Base-by-base conservation (phyloP, 306 rosid species). In the Mimosa pudica region DNA sequence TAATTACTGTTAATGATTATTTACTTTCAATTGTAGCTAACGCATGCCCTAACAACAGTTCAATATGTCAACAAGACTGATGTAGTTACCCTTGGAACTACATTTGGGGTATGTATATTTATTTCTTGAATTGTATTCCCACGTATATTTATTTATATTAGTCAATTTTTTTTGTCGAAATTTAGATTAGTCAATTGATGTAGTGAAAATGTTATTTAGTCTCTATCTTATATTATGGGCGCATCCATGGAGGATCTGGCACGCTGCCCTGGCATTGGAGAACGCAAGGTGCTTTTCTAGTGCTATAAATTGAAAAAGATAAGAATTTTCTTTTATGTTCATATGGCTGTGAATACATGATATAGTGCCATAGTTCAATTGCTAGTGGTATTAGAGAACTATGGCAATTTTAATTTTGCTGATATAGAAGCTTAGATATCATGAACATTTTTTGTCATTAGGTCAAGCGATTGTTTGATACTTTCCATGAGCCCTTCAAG, bases 201-300 rank as follows among this genome's bases (percentile, higher is more conserved):
- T 41, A 84, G 77, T 16, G 33, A 75, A 52, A 14, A 46, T 86
- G 72, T 65, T 61, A 33, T 85, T 83, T 88, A 95, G 98, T 85
- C 98, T 84, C 89, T 95, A 52, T 89, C 98, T 58, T 87, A 95
- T 86, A 85, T 93, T 77, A 95, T 95, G 96, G 96, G 92, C 82
- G 98, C 90, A 82, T 95, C 98, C 44, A 95, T 95, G 97, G 98
- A 95, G 86, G 98, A 95, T 85, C 92, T 92, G 78, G 98, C 98
- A 75, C 97, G 98, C 65, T 95, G 98, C 82, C 98, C 98, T 75
- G 98, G 98, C 70, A 95, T 95, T 71, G 98, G 98, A 90, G 98
- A 95, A 86, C 94, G 97, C 77, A 95, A 95, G 98, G 98, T 95
- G 86, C 70, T 62, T 32, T 62, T 72, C 78, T n/a, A 24, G 41